These are phyloP conservation scores for Neoboletus brunneissimus DNA, from an alignment of 768 basidiomycete genomes.

Conservation along the genomic window DNA sequence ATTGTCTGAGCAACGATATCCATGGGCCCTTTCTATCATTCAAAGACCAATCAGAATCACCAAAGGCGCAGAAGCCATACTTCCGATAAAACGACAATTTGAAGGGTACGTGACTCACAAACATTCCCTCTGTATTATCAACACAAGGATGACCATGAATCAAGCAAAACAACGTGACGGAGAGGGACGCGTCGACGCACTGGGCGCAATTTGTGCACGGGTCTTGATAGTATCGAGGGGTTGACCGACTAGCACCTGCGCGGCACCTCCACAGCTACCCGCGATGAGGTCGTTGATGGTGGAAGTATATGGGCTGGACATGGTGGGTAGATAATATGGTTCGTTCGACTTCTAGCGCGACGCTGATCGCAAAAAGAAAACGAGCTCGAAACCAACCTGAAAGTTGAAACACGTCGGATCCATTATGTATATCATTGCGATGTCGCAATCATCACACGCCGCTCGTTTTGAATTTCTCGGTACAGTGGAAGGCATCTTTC, in stretches of 20 bases:
- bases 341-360: background rate
- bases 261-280: slow-evolving; percentile 89
- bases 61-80: background rate
- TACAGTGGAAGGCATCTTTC: too few relatives aligned
- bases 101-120: slow-evolving; percentile 61
- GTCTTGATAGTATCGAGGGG: slow-evolving; percentile 89
- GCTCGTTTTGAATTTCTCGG: background rate
- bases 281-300: slow-evolving; percentile 82
- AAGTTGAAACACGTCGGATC: background rate
- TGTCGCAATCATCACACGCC: slow-evolving; percentile 7
- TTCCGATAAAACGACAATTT: background rate
- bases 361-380: background rate
- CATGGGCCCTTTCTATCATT: slow-evolving; percentile 80
- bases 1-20: slow-evolving; percentile 84
- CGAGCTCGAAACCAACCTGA: too few relatives aligned
- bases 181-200: slow-evolving; percentile 43
- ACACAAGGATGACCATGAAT: slow-evolving; percentile 2
- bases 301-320: slow-evolving; percentile 36
- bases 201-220: slow-evolving; percentile 81
- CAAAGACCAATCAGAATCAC: background rate
- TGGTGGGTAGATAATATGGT: background rate
- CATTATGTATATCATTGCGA: too few relatives aligned
- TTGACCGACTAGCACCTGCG: slow-evolving; percentile 93
- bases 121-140: slow-evolving; percentile 67
- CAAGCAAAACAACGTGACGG: background rate